Conservation (phyloP, 1,139 yeast species). For the Zygoascus sp. region DNA sequence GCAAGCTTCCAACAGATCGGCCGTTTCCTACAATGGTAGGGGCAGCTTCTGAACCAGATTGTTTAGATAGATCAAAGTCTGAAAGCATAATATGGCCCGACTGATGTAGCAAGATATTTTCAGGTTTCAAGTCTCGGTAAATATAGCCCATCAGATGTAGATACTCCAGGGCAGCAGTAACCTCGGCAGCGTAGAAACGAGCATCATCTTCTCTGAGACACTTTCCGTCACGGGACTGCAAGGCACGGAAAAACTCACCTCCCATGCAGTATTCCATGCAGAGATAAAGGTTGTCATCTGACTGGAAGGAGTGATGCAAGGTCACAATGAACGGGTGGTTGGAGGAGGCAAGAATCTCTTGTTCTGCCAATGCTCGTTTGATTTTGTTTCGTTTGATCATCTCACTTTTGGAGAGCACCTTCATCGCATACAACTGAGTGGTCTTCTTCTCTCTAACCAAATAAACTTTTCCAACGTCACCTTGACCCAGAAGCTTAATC, state of each 20-base stretch:
- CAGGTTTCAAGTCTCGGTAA: constrained; percentile 92
- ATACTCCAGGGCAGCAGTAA: constrained; percentile 93
- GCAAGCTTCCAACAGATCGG: constrained; percentile 32
- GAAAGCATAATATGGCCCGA: constrained; percentile 97
- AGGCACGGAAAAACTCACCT: constrained; percentile 94
- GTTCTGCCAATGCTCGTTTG: constrained; percentile 92
- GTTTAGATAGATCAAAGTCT: constrained; percentile 93
- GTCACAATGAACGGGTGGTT: constrained; percentile 98
- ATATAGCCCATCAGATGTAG: constrained; percentile 95
- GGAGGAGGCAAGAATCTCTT: constrained; percentile 89
- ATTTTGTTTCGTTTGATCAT: constrained; percentile 94
- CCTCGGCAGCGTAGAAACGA: constrained; percentile 92
- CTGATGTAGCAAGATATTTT: constrained; percentile 85
- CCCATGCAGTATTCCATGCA: constrained; percentile 99
- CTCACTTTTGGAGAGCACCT: constrained; percentile 81
- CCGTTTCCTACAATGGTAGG: constrained; percentile 40
- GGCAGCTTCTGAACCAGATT: constrained; percentile 60
- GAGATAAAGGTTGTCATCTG: constrained; percentile 84
- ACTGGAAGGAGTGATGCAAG: constrained; percentile 91
- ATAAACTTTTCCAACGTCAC: constrained; percentile 97
- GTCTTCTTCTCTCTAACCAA: constrained; percentile 78
- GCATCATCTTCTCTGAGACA: constrained; percentile 88
- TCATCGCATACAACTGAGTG: constrained; percentile 83
- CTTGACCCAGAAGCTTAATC: constrained; percentile 82
- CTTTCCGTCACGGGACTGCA: constrained; percentile 85